Conservation (phyloP, 345 rosid genomes). For the Aegle marmelos region DNA sequence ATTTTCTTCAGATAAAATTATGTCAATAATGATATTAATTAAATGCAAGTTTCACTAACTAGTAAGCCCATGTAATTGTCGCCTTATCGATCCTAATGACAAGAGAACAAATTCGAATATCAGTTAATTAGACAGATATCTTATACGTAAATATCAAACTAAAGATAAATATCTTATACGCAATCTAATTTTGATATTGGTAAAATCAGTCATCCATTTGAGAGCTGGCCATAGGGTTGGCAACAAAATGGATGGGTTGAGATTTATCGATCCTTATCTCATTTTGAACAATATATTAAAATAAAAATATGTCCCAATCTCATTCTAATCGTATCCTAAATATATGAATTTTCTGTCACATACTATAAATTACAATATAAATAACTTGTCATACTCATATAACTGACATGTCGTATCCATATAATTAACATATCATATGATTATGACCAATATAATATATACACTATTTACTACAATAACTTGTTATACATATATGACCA, state of each 20-base stretch:
- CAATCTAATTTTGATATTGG: background rate
- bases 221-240: background rate
- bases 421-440: no score
- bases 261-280: no score
- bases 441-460: no score
- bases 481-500: no score
- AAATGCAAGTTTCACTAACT: background rate
- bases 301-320: fast-evolving
- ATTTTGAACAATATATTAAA: fast-evolving
- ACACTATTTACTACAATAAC: no score
- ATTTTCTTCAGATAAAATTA: background rate
- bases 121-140: background rate
- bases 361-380: fast-evolving
- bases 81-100: background rate
- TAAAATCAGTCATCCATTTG: background rate
- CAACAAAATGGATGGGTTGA: no score
- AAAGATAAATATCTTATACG: no score
- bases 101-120: background rate
- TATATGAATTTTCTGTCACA: fast-evolving
- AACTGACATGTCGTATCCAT: fast-evolving
- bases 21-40: background rate
- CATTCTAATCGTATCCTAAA: fast-evolving
- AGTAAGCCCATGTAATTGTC: background rate
- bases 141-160: no score
- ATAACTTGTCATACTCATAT: no score